Evolutionary conservation across 1,284 basidiomycete genomes (phyloP).

Genomic region (Grifola frondosa): DNA sequence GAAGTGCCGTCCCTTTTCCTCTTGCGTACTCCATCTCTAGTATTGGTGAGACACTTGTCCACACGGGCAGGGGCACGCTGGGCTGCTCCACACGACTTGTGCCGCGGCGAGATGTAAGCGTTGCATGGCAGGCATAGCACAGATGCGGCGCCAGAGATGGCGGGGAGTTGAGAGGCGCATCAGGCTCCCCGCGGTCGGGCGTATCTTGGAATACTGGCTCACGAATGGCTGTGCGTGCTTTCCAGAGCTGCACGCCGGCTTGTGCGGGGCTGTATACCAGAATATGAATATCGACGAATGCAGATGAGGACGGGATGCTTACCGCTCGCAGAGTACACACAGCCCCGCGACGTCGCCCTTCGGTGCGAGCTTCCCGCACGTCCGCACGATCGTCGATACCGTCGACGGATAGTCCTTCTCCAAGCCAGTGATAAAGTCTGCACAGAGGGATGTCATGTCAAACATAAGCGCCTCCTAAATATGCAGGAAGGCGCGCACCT

Average conservation of each 20-base stretch:
- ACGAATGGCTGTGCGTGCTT: slow-evolving; percentile 23
- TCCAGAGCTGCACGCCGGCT: slow-evolving; percentile 23
- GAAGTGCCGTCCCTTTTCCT: too few relatives aligned
- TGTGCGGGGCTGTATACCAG: slow-evolving; percentile 16
- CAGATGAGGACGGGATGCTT: slow-evolving; percentile 21
- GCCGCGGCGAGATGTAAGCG: slow-evolving; percentile 11
- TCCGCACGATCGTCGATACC: slow-evolving; percentile 83
- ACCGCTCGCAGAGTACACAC: slow-evolving; percentile 79
- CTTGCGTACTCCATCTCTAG: too few relatives aligned
- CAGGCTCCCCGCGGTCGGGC: not conserved
- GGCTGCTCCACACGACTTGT: too few relatives aligned
- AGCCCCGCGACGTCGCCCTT: slow-evolving; percentile 50
- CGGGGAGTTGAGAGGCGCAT: too few relatives aligned
- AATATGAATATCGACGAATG: not conserved
- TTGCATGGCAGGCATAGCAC: slow-evolving; percentile 25
- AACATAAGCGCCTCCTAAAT: not conserved
- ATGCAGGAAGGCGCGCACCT: slow-evolving; percentile 44
- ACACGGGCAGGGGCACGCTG: slow-evolving; percentile 14
- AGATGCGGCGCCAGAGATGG: slow-evolving; percentile 18
- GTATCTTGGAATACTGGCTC: not conserved
- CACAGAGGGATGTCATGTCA: not conserved
- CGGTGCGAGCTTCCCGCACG: slow-evolving; percentile 80
- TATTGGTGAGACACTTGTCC: too few relatives aligned
- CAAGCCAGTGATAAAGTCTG: slow-evolving; percentile 81
- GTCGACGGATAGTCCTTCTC: slow-evolving; percentile 87